Evolutionary conservation across 257 asterid species (phyloP).

Genomic region (Jacaranda mimosifolia): DNA sequence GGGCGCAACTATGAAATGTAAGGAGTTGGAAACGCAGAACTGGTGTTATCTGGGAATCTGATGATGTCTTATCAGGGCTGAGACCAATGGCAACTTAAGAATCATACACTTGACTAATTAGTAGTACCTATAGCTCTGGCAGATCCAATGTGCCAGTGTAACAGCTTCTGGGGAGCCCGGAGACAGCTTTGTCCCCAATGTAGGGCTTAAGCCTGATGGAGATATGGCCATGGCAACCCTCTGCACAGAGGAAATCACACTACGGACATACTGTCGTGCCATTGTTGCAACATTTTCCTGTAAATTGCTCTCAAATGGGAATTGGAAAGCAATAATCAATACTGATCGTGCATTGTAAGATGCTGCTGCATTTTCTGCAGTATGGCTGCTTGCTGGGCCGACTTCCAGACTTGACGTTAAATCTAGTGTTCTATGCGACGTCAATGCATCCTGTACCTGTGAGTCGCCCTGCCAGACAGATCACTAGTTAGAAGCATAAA

Average conservation of each 20-base stretch:
- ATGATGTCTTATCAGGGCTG: too few relatives aligned
- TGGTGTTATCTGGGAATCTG: too few relatives aligned
- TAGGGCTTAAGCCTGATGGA: constrained; percentile 70
- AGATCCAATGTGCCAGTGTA: constrained; percentile 83
- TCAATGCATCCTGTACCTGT: constrained; percentile 49
- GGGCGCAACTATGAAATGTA: too few relatives aligned
- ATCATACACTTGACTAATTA: neutral
- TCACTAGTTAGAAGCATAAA: constrained; percentile 22
- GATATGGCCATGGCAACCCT: constrained; percentile 89
- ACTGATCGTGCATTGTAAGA: constrained; percentile 67
- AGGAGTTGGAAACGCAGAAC: too few relatives aligned
- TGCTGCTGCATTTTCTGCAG: constrained; percentile 53
- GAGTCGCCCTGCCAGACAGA: constrained; percentile 49
- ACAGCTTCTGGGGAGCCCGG: constrained; percentile 83
- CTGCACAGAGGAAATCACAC: constrained; percentile 85
- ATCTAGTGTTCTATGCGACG: constrained; percentile 71
- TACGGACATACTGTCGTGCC: constrained; percentile 88
- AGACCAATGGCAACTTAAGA: neutral
- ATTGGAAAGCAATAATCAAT: constrained; percentile 86
- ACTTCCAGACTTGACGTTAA: constrained; percentile 82
- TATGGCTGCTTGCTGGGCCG: constrained; percentile 52
- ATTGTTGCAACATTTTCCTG: constrained; percentile 74
- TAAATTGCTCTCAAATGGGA: constrained; percentile 80
- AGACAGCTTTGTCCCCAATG: constrained; percentile 60
- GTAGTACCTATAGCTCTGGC: constrained; percentile 81